Base-by-base conservation (phyloP, 2,329 filamentous ascomycete species). In the Alternaria dauci region DNA sequence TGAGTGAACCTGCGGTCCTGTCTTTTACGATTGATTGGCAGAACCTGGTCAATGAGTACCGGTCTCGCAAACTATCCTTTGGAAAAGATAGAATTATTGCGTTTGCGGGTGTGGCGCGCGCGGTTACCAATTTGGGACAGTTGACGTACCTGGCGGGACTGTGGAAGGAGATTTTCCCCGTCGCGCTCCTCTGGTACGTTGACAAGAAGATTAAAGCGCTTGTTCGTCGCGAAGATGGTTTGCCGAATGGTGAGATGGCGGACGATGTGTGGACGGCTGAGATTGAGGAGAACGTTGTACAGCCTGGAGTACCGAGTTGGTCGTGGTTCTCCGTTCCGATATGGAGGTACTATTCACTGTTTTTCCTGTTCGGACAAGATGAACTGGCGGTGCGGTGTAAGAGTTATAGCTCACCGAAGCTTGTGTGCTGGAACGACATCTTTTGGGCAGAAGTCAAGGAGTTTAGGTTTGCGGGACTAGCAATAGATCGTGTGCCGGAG, bases 81-180 rank as follows among this genome's bases (percentile, higher is more conserved):
- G 34, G 39, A 3, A 46, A 47, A 23, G 66, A 68, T 25, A 52
- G 63, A 12, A 41, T 63, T 4, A 18, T 67, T 1, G 66, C 63
- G 0, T 65, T 63, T 20, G 59, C 61, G 0, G 66, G 63, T 5
- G 47, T 65, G 8, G 61, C 61, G 2, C 26, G 53, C 2, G 66
- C 63, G 0, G 52, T 42, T n/a, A 8, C 32, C 0, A 44, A 55
- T 11, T 26, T 59, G 1, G 34, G 55, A 0, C 14, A 14, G 1
- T 9, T 67, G 30, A 63, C 61, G 0, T 68, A 65, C 20, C 51
- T 68, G 5, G 63, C 63, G 2, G 59, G 66, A 0, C 7, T 43
- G 2, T 68, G 59, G 57, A 18, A 7, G 4, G 57, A 67, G 12
- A 12, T 20, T 1, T 7, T 65, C 0, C 59, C 61, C 0, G 26